Evolutionary conservation across 371 early-diverging fungal genomes (phyloP).

Genomic region (Ordospora pajunii): DNA sequence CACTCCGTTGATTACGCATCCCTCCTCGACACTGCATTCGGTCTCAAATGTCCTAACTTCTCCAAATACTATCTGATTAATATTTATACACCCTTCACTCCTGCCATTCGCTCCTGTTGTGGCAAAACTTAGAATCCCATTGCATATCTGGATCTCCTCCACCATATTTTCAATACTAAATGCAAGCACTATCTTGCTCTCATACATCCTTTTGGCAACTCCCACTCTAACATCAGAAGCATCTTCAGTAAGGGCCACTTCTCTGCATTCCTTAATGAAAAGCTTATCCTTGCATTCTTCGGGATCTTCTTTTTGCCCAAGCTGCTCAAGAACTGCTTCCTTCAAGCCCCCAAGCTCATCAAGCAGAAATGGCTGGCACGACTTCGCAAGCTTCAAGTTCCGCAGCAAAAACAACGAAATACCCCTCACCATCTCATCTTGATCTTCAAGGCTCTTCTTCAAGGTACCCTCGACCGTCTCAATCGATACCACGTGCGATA

Average conservation of each 20-base stretch:
- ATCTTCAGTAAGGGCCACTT: constrained; percentile 29
- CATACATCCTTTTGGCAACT: constrained; percentile 34
- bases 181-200: constrained; percentile 3
- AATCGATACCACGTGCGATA: neutral
- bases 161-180: constrained; percentile 33
- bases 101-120: neutral
- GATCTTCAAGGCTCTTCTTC: constrained; percentile 5
- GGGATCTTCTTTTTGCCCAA: constrained; percentile 2
- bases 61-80: neutral
- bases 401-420: neutral
- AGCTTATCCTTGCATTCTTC: neutral
- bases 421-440: neutral
- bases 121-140: constrained; percentile 21
- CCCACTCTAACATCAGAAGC: constrained; percentile 23
- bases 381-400: neutral
- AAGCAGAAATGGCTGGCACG: constrained; percentile 1
- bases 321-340: constrained; percentile 3
- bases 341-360: constrained; percentile 41
- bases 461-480: neutral
- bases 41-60: neutral
- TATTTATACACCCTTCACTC: neutral
- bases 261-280: constrained; percentile 40
- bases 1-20: constrained; percentile 30
- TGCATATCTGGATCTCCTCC: constrained; percentile 21
- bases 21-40: constrained; percentile 11